phyloP scores from a whole-genome alignment of 2,329 filamentous ascomycete species.

The Zarea fungicola region DNA sequence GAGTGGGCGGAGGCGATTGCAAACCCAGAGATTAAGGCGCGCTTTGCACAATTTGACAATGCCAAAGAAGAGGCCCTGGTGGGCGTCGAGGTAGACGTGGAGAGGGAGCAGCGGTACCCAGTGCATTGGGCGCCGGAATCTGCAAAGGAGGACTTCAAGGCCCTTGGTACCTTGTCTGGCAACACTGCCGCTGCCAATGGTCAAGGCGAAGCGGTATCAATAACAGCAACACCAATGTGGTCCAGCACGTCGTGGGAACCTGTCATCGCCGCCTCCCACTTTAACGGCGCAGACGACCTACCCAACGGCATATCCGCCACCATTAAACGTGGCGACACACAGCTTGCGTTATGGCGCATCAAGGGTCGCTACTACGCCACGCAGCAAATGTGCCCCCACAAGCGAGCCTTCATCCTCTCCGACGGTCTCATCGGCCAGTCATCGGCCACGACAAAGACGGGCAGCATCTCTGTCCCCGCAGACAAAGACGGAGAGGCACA shows the following conservation, averaged over 20 bases:
- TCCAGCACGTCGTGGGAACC: conserved; percentile 64
- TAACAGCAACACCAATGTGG: no score
- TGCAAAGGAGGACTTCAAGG: conserved; percentile 64
- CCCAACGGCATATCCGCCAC: conserved; percentile 70
- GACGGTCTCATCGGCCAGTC: conserved; percentile 78
- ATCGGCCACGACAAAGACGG: conserved; percentile 14
- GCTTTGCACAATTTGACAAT: conserved; percentile 82
- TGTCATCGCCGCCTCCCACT: conserved; percentile 64
- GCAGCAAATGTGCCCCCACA: conserved; percentile 94
- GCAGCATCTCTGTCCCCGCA: neutral
- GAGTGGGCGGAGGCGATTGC: conserved; percentile 84
- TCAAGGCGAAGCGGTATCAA: conserved; percentile 58
- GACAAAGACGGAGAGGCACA: conserved; percentile 20
- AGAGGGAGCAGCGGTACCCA: conserved; percentile 69
- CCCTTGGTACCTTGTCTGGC: conserved; percentile 35
- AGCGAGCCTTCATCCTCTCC: conserved; percentile 81
- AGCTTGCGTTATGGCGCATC: conserved; percentile 82
- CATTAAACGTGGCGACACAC: conserved; percentile 82
- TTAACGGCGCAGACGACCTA: conserved; percentile 56
- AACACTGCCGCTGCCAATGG: conserved; percentile 22
- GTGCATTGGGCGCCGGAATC: conserved; percentile 71
- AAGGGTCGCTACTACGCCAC: conserved; percentile 76
- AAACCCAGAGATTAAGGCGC: conserved; percentile 59
- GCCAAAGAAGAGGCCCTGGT: conserved; percentile 68
- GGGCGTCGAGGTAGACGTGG: conserved; percentile 63